Evolutionary conservation across 495 filamentous ascomycete genomes (phyloP), one percentile per base, ranked within the genome.

Genomic region (Aspergillus sclerotioniger): DNA sequence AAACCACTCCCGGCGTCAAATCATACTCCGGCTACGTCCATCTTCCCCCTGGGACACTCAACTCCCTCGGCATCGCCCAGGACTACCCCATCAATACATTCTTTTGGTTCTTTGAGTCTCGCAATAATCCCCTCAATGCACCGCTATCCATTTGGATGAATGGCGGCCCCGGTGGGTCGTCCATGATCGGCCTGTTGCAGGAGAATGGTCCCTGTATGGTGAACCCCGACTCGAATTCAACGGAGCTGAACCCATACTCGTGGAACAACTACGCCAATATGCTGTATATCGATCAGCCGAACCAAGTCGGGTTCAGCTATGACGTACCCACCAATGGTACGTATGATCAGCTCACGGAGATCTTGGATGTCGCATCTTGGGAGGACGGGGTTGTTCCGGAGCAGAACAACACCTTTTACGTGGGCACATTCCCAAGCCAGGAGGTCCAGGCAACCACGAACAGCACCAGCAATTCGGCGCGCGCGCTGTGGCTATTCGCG

Each of bases 101-200:
- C 63, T 90, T 90, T 71, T 90, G 87, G 88, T 91, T 88, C 63
- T 81, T 91, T 58, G 87, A 84, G 60, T 83, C 84, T 0, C 58
- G 62, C 4, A 66, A 66, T 48, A 59, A 63, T 31, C 61, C 64
- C 12, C 28, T 9, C 20, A 81, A 77, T 56, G 80, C 80, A 3
- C 80, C 80, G 0, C 57, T 83, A 8, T 70, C 78, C 25, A 77
- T 80, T 32, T 83, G 80, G 80, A 82, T 78, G 69, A 80, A 83
- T 57, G 64, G 64, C 32, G 86, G 85, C 0, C 84, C 84, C 0
- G 85, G 84, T 15, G 80, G 75, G 43, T 80, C 77, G 3, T 80
- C 77, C 1, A 81, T 87, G 78, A 82, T 86, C 55, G 85, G 84
- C 13, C 67, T 87, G 8, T 79, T 89, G 61, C 71, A 83, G 58